Evolutionary conservation across 148 eudicot species (phyloP).

Genomic region (Gaultheria prostrata): DNA sequence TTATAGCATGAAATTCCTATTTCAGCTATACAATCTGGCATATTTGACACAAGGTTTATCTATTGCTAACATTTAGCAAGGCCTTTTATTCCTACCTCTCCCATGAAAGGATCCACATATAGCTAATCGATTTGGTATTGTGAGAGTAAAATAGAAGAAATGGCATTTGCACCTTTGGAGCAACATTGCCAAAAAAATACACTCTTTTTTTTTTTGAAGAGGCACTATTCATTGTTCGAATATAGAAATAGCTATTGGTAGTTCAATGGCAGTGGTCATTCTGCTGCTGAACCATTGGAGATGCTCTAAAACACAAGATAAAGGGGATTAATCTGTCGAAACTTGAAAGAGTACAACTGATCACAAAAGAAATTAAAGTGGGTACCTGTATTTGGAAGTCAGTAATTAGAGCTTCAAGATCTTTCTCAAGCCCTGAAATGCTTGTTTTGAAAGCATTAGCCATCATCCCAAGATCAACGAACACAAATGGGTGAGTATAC

Average conservation of each 20-base stretch:
- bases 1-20: neutral
- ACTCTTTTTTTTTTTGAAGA: no score
- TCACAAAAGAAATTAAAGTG: neutral
- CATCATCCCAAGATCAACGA: slow-evolving; percentile 95
- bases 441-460: slow-evolving; percentile 82
- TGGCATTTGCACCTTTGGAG: neutral
- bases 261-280: neutral
- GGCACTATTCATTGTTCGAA: neutral
- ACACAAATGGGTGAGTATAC: slow-evolving; percentile 78
- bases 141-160: neutral
- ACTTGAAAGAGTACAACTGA: neutral
- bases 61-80: neutral
- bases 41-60: neutral
- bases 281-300: neutral
- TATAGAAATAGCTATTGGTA: neutral
- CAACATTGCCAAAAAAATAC: no score
- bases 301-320: neutral
- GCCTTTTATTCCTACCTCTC: neutral
- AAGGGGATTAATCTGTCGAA: neutral
- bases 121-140: neutral
- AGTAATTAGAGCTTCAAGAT: slow-evolving; percentile 83
- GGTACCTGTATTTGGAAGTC: slow-evolving; percentile 85
- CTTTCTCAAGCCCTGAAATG: slow-evolving; percentile 70
- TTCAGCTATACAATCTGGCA: neutral
- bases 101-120: neutral